Evolutionary conservation across 257 asterid genomes (phyloP).

Genomic region (Eucommia ulmoides): DNA sequence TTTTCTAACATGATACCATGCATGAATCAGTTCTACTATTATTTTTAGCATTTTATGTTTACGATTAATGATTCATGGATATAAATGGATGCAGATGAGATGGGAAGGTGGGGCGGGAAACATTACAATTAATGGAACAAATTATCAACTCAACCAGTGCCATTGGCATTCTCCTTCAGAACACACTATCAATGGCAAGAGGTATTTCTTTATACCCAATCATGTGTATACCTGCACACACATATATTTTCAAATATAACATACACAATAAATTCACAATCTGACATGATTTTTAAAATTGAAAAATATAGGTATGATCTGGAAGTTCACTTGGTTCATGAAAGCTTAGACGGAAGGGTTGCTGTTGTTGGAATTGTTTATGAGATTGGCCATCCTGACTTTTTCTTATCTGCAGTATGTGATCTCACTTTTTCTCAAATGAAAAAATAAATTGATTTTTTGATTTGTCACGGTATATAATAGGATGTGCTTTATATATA

Average conservation of each 20-base stretch:
- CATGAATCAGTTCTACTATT: neutral
- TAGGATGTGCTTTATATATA: neutral
- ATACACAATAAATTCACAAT: neutral
- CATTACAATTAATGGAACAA: slow-evolving; percentile 22
- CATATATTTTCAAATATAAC: neutral
- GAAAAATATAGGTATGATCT: slow-evolving; percentile 31
- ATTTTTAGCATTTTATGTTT: neutral
- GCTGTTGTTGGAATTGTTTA: slow-evolving; percentile 45
- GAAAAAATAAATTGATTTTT: neutral
- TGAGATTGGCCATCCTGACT: slow-evolving; percentile 53
- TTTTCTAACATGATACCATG: neutral
- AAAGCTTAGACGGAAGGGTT: slow-evolving; percentile 18
- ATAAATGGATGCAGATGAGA: slow-evolving; percentile 20
- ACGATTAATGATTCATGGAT: too few species aligned
- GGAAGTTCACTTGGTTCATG: slow-evolving; percentile 71
- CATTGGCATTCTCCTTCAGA: slow-evolving; percentile 90
- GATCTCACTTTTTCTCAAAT: neutral
- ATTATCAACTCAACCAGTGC: slow-evolving; percentile 33
- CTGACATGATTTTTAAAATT: neutral
- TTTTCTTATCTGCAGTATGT: slow-evolving; percentile 50
- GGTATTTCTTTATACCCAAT: slow-evolving; percentile 11
- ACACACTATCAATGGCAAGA: slow-evolving; percentile 53
- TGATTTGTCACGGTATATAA: neutral
- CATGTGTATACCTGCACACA: neutral
- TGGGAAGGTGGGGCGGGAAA: slow-evolving; percentile 62